Evolutionary conservation across 208 protist genomes (phyloP).

Genomic region (Leishmania major): DNA sequence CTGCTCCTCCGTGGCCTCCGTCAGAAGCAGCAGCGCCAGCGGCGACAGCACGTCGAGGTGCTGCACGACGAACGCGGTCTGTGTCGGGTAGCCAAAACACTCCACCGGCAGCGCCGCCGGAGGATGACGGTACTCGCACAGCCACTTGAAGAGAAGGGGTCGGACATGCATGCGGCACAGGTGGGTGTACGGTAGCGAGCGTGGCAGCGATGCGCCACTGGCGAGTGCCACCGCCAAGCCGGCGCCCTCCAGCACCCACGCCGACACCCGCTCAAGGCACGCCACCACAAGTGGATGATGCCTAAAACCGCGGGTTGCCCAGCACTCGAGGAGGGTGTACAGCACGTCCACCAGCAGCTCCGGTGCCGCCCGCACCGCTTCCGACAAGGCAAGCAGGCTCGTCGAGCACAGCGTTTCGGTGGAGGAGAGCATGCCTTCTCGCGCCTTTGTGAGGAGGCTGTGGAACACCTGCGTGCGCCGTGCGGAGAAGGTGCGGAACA

Average conservation of each 20-base stretch:
- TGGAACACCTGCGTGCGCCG: conserved; percentile 49
- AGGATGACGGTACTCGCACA: conserved; percentile 62
- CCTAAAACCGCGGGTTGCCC: conserved; percentile 65
- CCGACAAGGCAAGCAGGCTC: conserved; percentile 65
- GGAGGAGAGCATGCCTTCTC: conserved; percentile 56
- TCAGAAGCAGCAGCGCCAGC: conserved; percentile 50
- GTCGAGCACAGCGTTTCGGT: conserved; percentile 54
- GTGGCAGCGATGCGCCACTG: neutral
- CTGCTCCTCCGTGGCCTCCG: conserved; percentile 13
- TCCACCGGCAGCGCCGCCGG: conserved; percentile 62
- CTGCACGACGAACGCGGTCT: conserved; percentile 30
- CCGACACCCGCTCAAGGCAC: conserved; percentile 54
- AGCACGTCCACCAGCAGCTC: conserved; percentile 54
- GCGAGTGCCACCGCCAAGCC: neutral
- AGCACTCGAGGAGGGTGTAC: conserved; percentile 79
- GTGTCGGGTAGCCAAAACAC: conserved; percentile 58
- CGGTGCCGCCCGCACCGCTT: conserved; percentile 57
- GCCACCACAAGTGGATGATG: conserved; percentile 50
- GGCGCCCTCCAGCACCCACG: conserved; percentile 9
- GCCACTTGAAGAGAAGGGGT: conserved; percentile 62
- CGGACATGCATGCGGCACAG: conserved; percentile 52
- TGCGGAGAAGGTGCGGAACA: conserved; percentile 54
- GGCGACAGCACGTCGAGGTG: conserved; percentile 42
- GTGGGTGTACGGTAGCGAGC: conserved; percentile 14
- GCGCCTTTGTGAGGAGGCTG: conserved; percentile 54